These are phyloP conservation scores for Lentinula edodes DNA, from an alignment of 768 basidiomycete genomes.

Conservation along the genomic window DNA sequence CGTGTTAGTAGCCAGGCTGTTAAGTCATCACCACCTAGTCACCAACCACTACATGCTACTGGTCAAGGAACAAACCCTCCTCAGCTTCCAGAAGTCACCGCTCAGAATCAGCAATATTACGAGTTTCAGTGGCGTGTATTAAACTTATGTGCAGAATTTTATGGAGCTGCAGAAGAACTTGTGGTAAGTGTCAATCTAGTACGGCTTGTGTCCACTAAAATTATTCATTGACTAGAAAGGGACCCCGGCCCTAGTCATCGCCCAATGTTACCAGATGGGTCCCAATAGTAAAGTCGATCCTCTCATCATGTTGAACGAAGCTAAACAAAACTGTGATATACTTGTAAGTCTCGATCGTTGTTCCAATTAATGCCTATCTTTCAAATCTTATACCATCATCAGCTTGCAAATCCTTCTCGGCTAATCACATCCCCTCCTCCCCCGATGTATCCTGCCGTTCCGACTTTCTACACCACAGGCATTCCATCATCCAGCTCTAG, in stretches of 20 bases:
- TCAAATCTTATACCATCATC: background rate
- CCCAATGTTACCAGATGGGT: constrained; percentile 77
- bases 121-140: constrained; percentile 84
- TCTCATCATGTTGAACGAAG: constrained; percentile 65
- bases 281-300: constrained; percentile 68
- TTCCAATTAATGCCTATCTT: background rate
- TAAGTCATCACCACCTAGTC: background rate
- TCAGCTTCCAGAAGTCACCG: constrained; percentile 36
- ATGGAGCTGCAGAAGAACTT: constrained; percentile 79
- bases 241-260: constrained; percentile 65
- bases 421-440: constrained; percentile 64
- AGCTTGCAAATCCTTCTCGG: constrained; percentile 74
- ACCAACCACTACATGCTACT: background rate
- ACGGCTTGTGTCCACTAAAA: constrained; percentile 2
- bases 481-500: constrained; percentile 17
- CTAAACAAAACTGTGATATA: constrained; percentile 72
- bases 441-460: constrained; percentile 43
- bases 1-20: constrained; percentile 25
- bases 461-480: constrained; percentile 33
- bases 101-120: constrained; percentile 74
- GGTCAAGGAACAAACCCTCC: constrained; percentile 11
- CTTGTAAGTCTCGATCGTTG: constrained; percentile 40
- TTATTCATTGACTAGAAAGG: constrained; percentile 34
- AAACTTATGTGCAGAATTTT: constrained; percentile 81
- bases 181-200: constrained; percentile 47